Evolutionary conservation across 2,329 filamentous ascomycete species (phyloP).

Genomic region (Leptographium flavum): DNA sequence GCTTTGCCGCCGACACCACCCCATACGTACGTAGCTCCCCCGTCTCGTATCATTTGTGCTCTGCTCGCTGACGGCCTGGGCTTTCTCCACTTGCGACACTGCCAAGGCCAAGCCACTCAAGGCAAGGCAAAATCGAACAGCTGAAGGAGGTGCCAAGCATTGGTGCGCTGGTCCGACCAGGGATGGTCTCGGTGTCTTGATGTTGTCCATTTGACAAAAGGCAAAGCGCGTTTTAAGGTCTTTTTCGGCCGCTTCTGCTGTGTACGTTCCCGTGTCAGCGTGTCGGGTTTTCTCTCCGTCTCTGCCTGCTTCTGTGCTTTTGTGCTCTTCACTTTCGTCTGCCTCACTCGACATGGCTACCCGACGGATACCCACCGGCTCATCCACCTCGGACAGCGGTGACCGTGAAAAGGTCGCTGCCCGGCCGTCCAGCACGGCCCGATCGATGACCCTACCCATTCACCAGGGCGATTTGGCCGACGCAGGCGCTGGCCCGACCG

Average conservation of each 20-base stretch:
- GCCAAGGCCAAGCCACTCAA: neutral
- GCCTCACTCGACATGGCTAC: neutral
- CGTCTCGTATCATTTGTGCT: too few species aligned
- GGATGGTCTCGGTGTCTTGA: too few species aligned
- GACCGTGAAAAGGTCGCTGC: slow-evolving; percentile 1
- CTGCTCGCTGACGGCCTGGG: neutral
- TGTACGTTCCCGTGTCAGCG: too few species aligned
- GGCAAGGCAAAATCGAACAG: too few species aligned
- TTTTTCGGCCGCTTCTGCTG: too few species aligned
- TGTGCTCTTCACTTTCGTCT: neutral
- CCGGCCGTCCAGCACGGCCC: neutral
- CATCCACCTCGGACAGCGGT: neutral
- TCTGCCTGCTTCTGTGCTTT: neutral
- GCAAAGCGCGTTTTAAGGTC: too few species aligned
- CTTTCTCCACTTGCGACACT: neutral
- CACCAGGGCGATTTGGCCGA: slow-evolving; percentile 3
- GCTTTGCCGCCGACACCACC: too few species aligned
- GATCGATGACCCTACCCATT: neutral
- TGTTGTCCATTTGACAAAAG: too few species aligned
- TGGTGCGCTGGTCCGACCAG: too few species aligned
- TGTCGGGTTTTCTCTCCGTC: neutral
- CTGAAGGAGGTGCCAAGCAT: too few species aligned
- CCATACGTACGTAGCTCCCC: too few species aligned
- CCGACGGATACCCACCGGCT: neutral
- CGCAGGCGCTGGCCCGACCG: neutral